Evolutionary conservation across 805 yeast genomes (phyloP).

Genomic region (Scheffersomyces amazonensis): DNA sequence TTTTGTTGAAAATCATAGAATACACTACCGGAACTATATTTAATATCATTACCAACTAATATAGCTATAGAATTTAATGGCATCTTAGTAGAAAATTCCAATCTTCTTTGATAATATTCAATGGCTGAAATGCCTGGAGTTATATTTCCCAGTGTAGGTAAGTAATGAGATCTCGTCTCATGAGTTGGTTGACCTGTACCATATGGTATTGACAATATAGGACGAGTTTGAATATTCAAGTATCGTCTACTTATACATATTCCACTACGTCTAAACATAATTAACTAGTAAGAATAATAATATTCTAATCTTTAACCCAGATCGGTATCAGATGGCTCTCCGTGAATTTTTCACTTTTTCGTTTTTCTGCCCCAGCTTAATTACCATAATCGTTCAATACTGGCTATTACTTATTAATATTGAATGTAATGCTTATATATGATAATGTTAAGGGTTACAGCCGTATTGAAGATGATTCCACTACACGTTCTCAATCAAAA

Average conservation of each 20-base stretch:
- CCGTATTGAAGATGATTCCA: background rate
- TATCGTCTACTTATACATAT: background rate
- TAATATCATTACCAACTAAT: slow-evolving; percentile 66
- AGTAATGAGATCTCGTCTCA: slow-evolving; percentile 76
- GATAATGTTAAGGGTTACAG: slow-evolving; percentile 13
- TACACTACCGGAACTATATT: slow-evolving; percentile 86
- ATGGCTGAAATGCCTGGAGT: slow-evolving; percentile 85
- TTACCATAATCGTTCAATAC: background rate
- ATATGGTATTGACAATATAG: slow-evolving; percentile 20
- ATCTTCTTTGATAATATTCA: slow-evolving; percentile 77
- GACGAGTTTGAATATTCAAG: slow-evolving; percentile 16
- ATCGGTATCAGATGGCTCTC: background rate
- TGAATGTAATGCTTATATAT: slow-evolving; percentile 3
- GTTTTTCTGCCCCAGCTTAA: background rate
- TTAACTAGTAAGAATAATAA: background rate
- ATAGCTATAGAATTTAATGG: slow-evolving; percentile 69
- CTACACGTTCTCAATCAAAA: background rate
- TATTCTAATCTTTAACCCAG: background rate
- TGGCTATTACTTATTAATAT: too few relatives aligned
- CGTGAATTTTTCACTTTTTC: background rate
- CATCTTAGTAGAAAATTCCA: slow-evolving; percentile 52
- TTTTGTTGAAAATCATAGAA: slow-evolving; percentile 92
- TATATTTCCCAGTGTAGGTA: slow-evolving; percentile 70
- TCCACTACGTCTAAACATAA: background rate
- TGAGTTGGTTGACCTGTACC: slow-evolving; percentile 81